phyloP scores from a whole-genome alignment of 768 basidiomycete species.

The Phaeolepiota aurea region DNA sequence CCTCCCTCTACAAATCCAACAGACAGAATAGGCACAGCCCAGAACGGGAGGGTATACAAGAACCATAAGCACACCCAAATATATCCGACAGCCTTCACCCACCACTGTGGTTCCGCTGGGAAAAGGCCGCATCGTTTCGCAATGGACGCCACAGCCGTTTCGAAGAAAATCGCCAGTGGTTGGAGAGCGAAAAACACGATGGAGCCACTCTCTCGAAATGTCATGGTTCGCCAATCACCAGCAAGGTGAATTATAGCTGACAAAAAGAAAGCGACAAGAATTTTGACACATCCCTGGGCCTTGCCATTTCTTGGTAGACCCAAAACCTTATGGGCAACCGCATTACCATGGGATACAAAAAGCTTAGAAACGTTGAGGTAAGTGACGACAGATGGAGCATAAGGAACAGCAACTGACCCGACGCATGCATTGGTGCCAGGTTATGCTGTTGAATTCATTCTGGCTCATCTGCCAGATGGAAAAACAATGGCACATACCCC shows the following conservation, averaged over 20 bases:
- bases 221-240: background rate
- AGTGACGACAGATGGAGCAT: too few species aligned
- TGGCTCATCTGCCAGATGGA: background rate
- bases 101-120: background rate
- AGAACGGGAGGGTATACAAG: background rate
- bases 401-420: too few species aligned
- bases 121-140: background rate
- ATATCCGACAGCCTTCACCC: background rate
- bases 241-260: background rate
- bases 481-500: slow-evolving; percentile 20
- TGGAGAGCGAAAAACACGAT: background rate
- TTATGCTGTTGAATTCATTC: background rate
- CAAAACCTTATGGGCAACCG: background rate
- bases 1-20: background rate
- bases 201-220: background rate
- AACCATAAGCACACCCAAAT: background rate
- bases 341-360: background rate
- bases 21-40: background rate
- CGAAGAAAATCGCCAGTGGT: background rate
- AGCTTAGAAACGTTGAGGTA: too few species aligned
- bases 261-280: background rate
- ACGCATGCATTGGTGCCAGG: background rate
- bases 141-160: background rate
- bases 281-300: background rate
- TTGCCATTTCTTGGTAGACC: background rate